Percentiles rank a stretch among this genome's conserved stretches.
These are phyloP conservation scores for Globisporangium irregulare DNA, from an alignment of 352 stramenopile genomes.

Conservation along the genomic window DNA sequence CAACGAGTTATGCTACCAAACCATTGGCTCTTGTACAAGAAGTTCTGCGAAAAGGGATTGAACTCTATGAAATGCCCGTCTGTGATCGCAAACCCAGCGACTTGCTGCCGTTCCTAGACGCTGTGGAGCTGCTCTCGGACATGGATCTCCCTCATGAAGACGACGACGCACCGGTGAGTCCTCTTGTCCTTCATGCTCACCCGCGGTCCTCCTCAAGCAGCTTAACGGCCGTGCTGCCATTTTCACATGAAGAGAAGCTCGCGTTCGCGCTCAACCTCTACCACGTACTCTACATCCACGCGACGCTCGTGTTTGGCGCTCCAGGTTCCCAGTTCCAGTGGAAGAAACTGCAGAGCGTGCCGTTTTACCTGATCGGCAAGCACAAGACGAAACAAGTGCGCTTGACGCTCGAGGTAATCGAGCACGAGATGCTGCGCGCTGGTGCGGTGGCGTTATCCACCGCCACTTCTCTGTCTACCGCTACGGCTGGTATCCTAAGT, in stretches of 20 bases:
- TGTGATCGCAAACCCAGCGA: conserved; percentile 19
- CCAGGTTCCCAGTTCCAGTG: conserved; percentile 62
- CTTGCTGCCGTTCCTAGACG: conserved; percentile 46
- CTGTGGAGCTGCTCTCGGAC: conserved; percentile 44
- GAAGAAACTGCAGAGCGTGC: conserved; percentile 64
- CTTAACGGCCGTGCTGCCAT: conserved; percentile 1
- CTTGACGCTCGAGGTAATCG: conserved; percentile 80
- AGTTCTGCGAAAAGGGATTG: conserved; percentile 25
- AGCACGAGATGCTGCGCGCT: conserved; percentile 77
- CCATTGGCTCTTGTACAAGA: conserved; percentile 24
- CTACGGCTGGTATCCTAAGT: conserved; percentile 20
- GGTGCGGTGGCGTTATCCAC: conserved; percentile 25
- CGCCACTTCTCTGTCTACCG: neutral
- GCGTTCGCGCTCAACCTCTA: conserved; percentile 91
- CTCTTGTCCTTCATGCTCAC: neutral
- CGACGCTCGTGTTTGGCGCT: conserved; percentile 55
- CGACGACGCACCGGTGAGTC: neutral
- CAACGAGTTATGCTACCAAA: neutral
- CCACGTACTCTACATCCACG: conserved; percentile 87
- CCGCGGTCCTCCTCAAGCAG: no score
- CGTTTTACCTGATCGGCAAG: conserved; percentile 43
- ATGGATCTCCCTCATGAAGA: conserved; percentile 28
- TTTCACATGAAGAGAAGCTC: conserved; percentile 39
- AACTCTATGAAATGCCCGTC: conserved; percentile 20
- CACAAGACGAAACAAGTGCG: conserved; percentile 17